A percentile compares a stretch with the other conserved stretches of the same genome.
Conservation (phyloP, 2,329 filamentous ascomycete species). For the Penicillium sp. region DNA sequence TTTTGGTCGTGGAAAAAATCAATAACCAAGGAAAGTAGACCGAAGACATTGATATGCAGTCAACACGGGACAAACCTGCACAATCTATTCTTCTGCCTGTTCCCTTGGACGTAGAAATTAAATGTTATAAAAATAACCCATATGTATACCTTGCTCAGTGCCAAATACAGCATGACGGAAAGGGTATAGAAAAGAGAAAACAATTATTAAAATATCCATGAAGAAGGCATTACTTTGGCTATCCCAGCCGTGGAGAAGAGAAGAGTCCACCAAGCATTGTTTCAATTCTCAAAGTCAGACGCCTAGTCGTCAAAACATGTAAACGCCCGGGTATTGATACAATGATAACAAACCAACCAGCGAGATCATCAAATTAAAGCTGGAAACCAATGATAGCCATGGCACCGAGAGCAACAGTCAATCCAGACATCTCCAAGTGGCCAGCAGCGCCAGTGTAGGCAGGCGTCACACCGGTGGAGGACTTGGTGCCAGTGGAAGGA, state of each 20-base stretch:
- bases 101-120: not conserved
- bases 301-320: not conserved
- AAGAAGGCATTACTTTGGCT: slow-evolving; percentile 5
- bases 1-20: not conserved
- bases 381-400: slow-evolving; percentile 21
- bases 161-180: not conserved
- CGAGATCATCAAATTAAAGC: slow-evolving; percentile 17
- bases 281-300: not conserved
- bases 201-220: slow-evolving; percentile 8
- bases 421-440: slow-evolving; percentile 20
- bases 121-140: not conserved
- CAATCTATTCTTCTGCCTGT: not conserved
- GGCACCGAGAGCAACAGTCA: slow-evolving; percentile 22
- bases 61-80: not conserved
- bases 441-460: slow-evolving; percentile 25
- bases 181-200: not conserved
- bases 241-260: not conserved
- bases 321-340: slow-evolving; percentile 3
- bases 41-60: not conserved
- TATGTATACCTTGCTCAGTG: slow-evolving; percentile 1
- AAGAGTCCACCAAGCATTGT: not conserved
- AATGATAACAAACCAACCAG: not conserved
- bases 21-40: not conserved
- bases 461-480: slow-evolving; percentile 1
- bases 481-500: slow-evolving; percentile 9